Conservation (phyloP, 768 basidiomycete genomes). For the Pulveroboletus frians region DNA sequence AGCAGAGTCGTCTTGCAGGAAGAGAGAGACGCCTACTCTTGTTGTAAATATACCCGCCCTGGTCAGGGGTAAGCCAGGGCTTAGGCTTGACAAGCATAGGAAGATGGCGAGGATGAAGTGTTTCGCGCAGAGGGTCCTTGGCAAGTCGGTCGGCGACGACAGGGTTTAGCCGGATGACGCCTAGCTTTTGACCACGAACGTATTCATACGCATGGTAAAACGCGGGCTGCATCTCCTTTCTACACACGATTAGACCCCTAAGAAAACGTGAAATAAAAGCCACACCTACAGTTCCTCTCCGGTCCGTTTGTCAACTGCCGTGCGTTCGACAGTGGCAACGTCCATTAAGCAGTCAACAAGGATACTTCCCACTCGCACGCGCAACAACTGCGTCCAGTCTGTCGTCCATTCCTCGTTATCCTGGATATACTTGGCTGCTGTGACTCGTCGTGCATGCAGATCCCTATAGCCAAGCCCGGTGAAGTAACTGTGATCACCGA, state of each 20-base stretch:
- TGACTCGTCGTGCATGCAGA: slow-evolving; percentile 59
- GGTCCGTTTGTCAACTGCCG: slow-evolving; percentile 50
- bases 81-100: slow-evolving; percentile 93
- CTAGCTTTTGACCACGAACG: slow-evolving; percentile 88
- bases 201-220: slow-evolving; percentile 93
- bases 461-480: slow-evolving; percentile 54
- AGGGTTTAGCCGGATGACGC: slow-evolving; percentile 83
- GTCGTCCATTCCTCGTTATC: slow-evolving; percentile 71
- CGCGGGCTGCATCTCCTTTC: slow-evolving; percentile 79
- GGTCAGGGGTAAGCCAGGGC: slow-evolving; percentile 72
- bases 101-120: slow-evolving; percentile 87
- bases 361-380: slow-evolving; percentile 76
- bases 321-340: slow-evolving; percentile 68
- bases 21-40: slow-evolving; percentile 44
- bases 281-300: slow-evolving; percentile 54
- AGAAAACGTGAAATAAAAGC: background rate
- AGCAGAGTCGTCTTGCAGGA: background rate
- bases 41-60: slow-evolving; percentile 82
- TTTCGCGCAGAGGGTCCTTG: slow-evolving; percentile 61
- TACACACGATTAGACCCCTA: slow-evolving; percentile 24
- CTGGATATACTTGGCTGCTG: slow-evolving; percentile 58
- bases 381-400: slow-evolving; percentile 74
- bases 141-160: slow-evolving; percentile 73
- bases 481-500: slow-evolving; percentile 43
- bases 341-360: slow-evolving; percentile 83